Conservation (phyloP, 768 basidiomycete genomes). For the Hemileccinum impolitum region DNA sequence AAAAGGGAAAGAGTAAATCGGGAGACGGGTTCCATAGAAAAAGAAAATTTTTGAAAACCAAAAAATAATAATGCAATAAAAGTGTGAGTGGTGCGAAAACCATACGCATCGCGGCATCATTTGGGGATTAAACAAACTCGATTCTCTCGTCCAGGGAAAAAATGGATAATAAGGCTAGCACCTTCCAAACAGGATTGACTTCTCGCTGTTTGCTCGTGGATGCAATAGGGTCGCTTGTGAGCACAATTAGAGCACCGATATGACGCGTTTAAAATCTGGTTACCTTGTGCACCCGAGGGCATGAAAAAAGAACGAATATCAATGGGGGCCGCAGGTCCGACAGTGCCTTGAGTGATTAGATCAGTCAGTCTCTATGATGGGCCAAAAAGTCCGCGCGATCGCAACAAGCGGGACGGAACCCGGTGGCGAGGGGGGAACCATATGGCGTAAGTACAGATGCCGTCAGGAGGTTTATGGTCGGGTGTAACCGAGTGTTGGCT, state of each 20-base stretch:
- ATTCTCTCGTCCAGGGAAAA: conserved; percentile 11
- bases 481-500: conserved; percentile 18
- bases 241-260: conserved; percentile 3
- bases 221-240: conserved; percentile 8
- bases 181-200: conserved; percentile 21
- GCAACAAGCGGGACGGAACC: conserved; percentile 26
- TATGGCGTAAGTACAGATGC: conserved; percentile 27
- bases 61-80: background rate
- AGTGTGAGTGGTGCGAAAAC: conserved; percentile 17
- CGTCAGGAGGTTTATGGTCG: conserved; percentile 25
- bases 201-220: conserved; percentile 12
- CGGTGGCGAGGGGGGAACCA: conserved; percentile 23
- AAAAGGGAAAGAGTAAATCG: conserved; percentile 6
- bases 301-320: conserved; percentile 7
- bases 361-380: conserved; percentile 16
- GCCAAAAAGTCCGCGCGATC: conserved; percentile 24
- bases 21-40: background rate
- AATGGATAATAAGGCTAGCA: conserved; percentile 15
- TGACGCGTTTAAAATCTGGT: conserved; percentile 13
- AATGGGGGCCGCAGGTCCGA: conserved; percentile 17
- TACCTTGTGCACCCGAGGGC: conserved; percentile 7
- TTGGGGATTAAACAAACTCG: conserved; percentile 15
- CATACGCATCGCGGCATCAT: conserved; percentile 16
- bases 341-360: conserved; percentile 21
- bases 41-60: background rate